These are phyloP conservation scores for Beauveria bassiana DNA, from an alignment of 2,329 filamentous ascomycete species.

Conservation along the genomic window DNA sequence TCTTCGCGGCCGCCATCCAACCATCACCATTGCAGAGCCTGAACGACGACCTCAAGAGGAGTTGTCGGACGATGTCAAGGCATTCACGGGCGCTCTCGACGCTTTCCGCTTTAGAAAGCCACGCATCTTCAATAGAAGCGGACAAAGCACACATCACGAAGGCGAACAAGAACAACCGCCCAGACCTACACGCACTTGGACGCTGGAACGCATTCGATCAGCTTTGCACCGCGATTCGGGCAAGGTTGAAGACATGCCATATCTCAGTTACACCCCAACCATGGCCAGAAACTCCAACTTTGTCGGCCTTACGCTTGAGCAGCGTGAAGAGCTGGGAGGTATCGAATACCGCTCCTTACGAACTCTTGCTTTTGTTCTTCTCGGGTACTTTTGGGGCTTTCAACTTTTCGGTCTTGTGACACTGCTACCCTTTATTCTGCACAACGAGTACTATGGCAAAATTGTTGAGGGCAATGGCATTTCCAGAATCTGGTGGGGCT, in stretches of 20 bases:
- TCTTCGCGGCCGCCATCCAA: conserved; percentile 36
- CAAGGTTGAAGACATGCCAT: conserved; percentile 61
- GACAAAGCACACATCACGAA: conserved; percentile 31
- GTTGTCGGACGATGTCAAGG: conserved; percentile 34
- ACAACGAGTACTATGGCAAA: conserved; percentile 52
- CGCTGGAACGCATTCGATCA: conserved; percentile 51
- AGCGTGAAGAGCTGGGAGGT: conserved; percentile 89
- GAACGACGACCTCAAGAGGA: conserved; percentile 32
- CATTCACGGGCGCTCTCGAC: conserved; percentile 31
- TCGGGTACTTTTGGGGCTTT: conserved; percentile 76
- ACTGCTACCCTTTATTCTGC: conserved; percentile 72
- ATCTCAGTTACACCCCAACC: conserved; percentile 90
- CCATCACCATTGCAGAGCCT: conserved; percentile 62
- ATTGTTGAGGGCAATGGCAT: conserved; percentile 56
- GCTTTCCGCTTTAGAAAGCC: conserved; percentile 38
- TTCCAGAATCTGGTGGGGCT: conserved; percentile 77
- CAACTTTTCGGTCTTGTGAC: conserved; percentile 68
- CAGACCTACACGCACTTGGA: conserved; percentile 31
- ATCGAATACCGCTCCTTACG: conserved; percentile 94
- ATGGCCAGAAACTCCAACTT: conserved; percentile 91
- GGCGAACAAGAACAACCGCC: conserved; percentile 11
- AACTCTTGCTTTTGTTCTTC: conserved; percentile 69
- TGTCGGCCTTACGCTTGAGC: conserved; percentile 76
- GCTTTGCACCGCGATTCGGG: conserved; percentile 41
- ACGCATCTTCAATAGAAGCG: conserved; percentile 27